Base-by-base conservation (phyloP, 2,329 filamentous ascomycete species). In the Aspergillus alliaceus region DNA sequence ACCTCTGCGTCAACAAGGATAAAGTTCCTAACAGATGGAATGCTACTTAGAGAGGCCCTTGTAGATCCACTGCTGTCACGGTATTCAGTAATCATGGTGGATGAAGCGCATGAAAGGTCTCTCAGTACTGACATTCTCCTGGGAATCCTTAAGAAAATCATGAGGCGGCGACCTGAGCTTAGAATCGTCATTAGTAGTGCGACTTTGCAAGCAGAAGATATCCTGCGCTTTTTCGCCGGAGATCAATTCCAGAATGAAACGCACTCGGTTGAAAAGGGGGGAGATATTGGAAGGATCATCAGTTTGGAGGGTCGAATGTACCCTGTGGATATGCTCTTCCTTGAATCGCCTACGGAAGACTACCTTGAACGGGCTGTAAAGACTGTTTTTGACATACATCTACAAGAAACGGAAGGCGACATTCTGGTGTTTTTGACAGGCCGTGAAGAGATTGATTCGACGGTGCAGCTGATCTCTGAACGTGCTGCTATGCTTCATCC, bases 51-150 rank as follows among this genome's bases (percentile, higher is more conserved):
- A 67, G 95, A 99, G 76, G 95, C 93, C 27, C 82, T 99, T 4
- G 90, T 97, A 3, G 95, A 99, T 73, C 95, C 95, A 12, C 77
- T 98, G 3, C 77, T 99, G 34, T 95, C 90, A 20, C 85, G 91
- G 11, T 99, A 99, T 72, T 96, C 92, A 0, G 89, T 96, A 44
- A 91, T 99, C 66, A 97, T 99, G 91, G 90, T 99, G 7, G 95
- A 99, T 70, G 93, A 98, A 76, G 95, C 93, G 6, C 95, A 99
- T 71, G 93, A 98, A 75, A 84, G 95, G 53, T 96, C 92, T 49
- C 84, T 98, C 58, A 96, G 91, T 72, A 96, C 93, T 0, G 95
- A 99, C 69, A 85, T 99, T 12, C 80, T 98, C 7, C 83, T 99
- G 3, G 93, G 95, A 0, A 79, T 98, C 14, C 75, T 99, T 37